These are phyloP conservation scores for Linaria vulgaris DNA, from an alignment of 257 asterid genomes.

Conservation along the genomic window DNA sequence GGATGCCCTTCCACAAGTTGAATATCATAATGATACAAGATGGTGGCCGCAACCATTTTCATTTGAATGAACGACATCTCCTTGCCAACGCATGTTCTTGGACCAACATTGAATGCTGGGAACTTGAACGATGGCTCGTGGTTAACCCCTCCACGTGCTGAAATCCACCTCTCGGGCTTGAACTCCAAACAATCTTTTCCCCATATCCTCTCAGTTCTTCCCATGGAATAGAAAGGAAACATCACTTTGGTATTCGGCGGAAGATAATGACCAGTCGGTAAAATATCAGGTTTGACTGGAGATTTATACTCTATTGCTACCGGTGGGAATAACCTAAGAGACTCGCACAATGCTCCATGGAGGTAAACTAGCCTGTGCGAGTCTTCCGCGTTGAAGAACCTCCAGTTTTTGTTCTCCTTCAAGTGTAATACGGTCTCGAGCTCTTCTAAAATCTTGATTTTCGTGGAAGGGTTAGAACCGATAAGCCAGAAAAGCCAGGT, in stretches of 20 bases:
- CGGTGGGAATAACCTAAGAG: conserved; percentile 51
- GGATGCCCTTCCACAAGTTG: conserved; percentile 33
- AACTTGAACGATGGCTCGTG: conserved; percentile 64
- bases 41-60: conserved; percentile 57
- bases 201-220: conserved; percentile 56
- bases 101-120: conserved; percentile 60
- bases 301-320: conserved; percentile 54
- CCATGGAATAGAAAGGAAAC: conserved; percentile 47
- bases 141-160: conserved; percentile 29
- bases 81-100: conserved; percentile 59
- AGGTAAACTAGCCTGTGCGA: conserved; percentile 43
- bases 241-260: conserved; percentile 27
- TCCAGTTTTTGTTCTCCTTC: conserved; percentile 21
- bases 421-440: conserved; percentile 13
- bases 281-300: conserved; percentile 31
- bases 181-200: conserved; percentile 50
- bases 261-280: conserved; percentile 41
- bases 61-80: conserved; percentile 58
- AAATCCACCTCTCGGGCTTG: conserved; percentile 64
- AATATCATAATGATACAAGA: conserved; percentile 37
- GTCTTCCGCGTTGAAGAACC: conserved; percentile 32
- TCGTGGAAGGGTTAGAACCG: conserved; percentile 27
- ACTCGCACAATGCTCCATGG: conserved; percentile 56
- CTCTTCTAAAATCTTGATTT: conserved; percentile 35
- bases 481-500: conserved; percentile 59